phyloP scores from a whole-genome alignment of 2,329 filamentous ascomycete genomes.

The Dactylonectria macrodidyma region DNA sequence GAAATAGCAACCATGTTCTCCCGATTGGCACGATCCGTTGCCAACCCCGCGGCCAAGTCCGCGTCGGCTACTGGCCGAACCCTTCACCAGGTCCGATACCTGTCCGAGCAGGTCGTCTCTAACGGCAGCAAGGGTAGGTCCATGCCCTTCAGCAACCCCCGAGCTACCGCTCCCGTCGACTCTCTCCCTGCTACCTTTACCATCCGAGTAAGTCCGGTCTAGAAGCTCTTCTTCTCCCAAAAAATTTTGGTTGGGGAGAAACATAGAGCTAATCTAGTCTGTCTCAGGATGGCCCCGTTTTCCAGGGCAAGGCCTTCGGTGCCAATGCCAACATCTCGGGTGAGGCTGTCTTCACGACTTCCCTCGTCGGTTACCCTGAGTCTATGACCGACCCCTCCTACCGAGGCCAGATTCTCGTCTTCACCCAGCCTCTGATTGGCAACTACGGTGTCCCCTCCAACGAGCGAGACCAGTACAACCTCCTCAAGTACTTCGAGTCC shows the following conservation, averaged over 20 bases:
- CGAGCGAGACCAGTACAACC: constrained; percentile 87
- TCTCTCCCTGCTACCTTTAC: constrained; percentile 83
- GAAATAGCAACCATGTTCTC: constrained; percentile 67
- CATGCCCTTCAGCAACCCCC: constrained; percentile 71
- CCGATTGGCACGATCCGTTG: constrained; percentile 67
- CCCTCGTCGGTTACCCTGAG: constrained; percentile 97
- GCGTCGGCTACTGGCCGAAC: constrained; percentile 58
- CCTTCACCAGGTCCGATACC: constrained; percentile 56
- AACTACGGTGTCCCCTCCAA: constrained; percentile 97
- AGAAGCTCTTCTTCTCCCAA: background rate
- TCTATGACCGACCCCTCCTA: constrained; percentile 92
- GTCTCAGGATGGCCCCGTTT: constrained; percentile 88
- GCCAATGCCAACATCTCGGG: constrained; percentile 97
- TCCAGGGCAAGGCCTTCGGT: constrained; percentile 96
- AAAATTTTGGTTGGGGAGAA: background rate
- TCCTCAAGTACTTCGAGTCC: constrained; percentile 98
- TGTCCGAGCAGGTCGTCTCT: constrained; percentile 63
- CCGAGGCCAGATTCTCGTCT: constrained; percentile 96
- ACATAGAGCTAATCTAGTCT: constrained; percentile 28
- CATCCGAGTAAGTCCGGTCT: constrained; percentile 78
- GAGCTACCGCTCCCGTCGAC: constrained; percentile 75
- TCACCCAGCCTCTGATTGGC: constrained; percentile 97
- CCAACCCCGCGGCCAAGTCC: constrained; percentile 66
- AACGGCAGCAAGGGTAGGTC: constrained; percentile 79
- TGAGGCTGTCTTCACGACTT: constrained; percentile 98